These are phyloP conservation scores for Immersiella caudata DNA, from an alignment of 495 filamentous ascomycete species.

Conservation along the genomic window DNA sequence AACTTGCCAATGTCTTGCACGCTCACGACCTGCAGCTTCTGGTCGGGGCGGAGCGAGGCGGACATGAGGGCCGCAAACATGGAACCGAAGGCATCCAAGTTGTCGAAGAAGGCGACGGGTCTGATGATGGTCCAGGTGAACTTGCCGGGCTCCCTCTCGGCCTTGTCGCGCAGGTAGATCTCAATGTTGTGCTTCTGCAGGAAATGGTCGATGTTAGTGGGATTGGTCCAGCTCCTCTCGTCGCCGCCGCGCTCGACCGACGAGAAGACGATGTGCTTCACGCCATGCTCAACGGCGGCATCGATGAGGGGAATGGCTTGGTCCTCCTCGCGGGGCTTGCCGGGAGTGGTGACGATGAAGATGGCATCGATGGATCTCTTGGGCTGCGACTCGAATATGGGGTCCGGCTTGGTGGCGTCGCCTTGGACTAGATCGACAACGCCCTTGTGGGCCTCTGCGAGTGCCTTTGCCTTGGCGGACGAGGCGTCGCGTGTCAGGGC, in stretches of 20 bases:
- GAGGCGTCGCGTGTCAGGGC: constrained; percentile 66
- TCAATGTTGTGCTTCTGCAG: constrained; percentile 66
- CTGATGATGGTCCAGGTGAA: constrained; percentile 61
- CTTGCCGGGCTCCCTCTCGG: constrained; percentile 35
- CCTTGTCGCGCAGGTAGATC: constrained; percentile 53
- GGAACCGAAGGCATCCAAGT: constrained; percentile 56
- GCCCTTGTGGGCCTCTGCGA: constrained; percentile 41
- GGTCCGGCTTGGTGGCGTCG: constrained; percentile 52
- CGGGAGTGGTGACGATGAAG: constrained; percentile 54
- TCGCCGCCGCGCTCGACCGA: constrained; percentile 71
- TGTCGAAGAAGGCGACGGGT: constrained; percentile 69
- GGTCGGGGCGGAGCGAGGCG: constrained; percentile 39
- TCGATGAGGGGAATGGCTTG: constrained; percentile 69
- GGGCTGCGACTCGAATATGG: constrained; percentile 56
- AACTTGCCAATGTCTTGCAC: constrained; percentile 66
- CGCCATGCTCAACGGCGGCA: constrained; percentile 49
- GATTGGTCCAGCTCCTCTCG: constrained; percentile 52
- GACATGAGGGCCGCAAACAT: constrained; percentile 60
- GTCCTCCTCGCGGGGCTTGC: constrained; percentile 50
- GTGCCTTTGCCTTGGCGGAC: constrained; percentile 56
- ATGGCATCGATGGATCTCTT: constrained; percentile 46
- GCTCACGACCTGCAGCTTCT: constrained; percentile 62
- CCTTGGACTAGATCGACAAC: constrained; percentile 59
- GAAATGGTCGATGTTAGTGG: constrained; percentile 67
- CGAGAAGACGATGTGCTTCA: constrained; percentile 63